Conservation (phyloP, 305 asterid species). For the Ajuga reptans region DNA sequence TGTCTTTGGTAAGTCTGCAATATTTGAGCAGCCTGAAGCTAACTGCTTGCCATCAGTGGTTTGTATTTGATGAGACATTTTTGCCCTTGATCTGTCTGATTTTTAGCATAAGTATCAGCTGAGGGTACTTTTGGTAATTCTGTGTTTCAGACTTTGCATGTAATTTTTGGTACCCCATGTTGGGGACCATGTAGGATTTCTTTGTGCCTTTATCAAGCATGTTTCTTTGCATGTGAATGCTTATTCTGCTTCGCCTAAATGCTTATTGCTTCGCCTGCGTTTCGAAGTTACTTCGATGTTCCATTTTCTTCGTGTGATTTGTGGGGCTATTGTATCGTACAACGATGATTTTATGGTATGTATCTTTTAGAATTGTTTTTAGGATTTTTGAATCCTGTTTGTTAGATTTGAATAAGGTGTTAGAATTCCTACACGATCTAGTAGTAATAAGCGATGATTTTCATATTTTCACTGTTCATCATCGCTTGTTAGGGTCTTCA, state of each 20-base stretch:
- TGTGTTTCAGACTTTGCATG: slow-evolving; percentile 1
- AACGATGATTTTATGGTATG: too few species aligned
- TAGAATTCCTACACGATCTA: too few species aligned
- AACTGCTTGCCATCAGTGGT: slow-evolving; percentile 18
- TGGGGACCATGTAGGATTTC: slow-evolving; percentile 17
- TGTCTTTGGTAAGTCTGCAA: slow-evolving; percentile 10
- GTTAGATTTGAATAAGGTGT: too few species aligned
- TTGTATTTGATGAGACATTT: slow-evolving; percentile 26
- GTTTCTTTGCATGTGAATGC: slow-evolving; percentile 7
- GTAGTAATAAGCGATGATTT: too few species aligned
- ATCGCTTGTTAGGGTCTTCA: too few species aligned
- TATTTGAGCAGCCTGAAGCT: slow-evolving; percentile 17
- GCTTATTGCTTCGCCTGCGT: not conserved
- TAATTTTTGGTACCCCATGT: slow-evolving; percentile 21
- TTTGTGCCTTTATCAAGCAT: slow-evolving; percentile 1
- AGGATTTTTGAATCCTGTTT: too few species aligned
- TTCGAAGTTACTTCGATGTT: not conserved
- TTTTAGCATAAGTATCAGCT: slow-evolving; percentile 25
- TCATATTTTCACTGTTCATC: too few species aligned
- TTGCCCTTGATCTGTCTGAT: slow-evolving; percentile 14
- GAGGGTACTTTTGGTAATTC: slow-evolving; percentile 6
- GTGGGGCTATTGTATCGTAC: too few species aligned
- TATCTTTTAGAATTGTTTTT: too few species aligned
- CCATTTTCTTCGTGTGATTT: too few species aligned
- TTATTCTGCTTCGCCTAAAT: too few species aligned